Evolutionary conservation across 2,329 filamentous ascomycete species (phyloP).

Genomic region (Diplodia corticola): DNA sequence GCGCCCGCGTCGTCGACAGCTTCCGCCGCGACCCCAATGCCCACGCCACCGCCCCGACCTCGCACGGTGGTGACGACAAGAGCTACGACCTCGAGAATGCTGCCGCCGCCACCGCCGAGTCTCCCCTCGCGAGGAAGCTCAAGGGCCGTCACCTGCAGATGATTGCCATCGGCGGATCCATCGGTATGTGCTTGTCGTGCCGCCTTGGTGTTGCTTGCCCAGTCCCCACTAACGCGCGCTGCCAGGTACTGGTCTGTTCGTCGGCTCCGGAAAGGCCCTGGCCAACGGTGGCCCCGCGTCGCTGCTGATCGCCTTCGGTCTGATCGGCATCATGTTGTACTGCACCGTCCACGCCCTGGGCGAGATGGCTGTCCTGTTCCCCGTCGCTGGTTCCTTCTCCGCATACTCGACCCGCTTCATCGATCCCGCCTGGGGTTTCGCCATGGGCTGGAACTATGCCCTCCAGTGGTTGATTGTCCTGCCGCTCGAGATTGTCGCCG

Average conservation of each 20-base stretch:
- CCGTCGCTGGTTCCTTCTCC: constrained; percentile 88
- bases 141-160: constrained; percentile 77
- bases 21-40: constrained; percentile 42
- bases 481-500: constrained; percentile 83
- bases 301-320: constrained; percentile 42
- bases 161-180: constrained; percentile 95
- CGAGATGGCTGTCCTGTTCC: constrained; percentile 89
- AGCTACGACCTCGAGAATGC: constrained; percentile 38
- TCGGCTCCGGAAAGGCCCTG: constrained; percentile 62
- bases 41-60: constrained; percentile 49
- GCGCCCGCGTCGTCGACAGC: constrained; percentile 46
- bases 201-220: background rate
- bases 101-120: constrained; percentile 44
- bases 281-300: constrained; percentile 41
- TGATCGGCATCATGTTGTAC: constrained; percentile 86
- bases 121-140: constrained; percentile 66
- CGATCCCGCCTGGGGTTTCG: constrained; percentile 91
- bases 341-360: constrained; percentile 90
- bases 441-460: constrained; percentile 96
- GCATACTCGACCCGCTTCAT: constrained; percentile 90
- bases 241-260: constrained; percentile 67
- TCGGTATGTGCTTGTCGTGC: constrained; percentile 44
- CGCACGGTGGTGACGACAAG: constrained; percentile 54
- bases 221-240: background rate
- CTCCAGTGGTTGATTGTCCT: constrained; percentile 84